These are phyloP conservation scores for Aspergillus egyptiacus DNA, from an alignment of 495 filamentous ascomycete genomes.

Conservation along the genomic window DNA sequence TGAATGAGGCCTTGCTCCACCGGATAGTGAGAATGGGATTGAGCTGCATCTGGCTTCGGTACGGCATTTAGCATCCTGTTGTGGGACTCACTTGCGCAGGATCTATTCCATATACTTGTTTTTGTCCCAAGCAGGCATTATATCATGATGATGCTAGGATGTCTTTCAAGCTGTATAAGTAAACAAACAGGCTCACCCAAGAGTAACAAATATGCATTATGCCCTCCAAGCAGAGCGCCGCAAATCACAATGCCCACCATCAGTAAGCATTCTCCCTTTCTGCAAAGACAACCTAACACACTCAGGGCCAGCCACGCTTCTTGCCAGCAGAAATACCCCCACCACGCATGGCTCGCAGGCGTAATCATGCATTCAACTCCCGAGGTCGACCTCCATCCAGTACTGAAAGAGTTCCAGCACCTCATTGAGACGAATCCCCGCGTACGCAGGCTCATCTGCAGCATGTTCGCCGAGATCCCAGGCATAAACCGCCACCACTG, in stretches of 20 bases:
- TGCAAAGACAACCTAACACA: constrained; percentile 3
- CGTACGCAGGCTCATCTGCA: constrained; percentile 32
- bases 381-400: constrained; percentile 33
- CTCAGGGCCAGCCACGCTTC: constrained; percentile 25
- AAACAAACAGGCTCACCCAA: not conserved
- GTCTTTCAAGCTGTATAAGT: not conserved
- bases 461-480: constrained; percentile 67
- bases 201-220: not conserved
- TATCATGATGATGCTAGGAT: not conserved
- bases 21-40: too few species aligned
- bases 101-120: too few species aligned
- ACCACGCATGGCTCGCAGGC: constrained; percentile 32
- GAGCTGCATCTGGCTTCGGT: too few species aligned
- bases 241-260: too few species aligned
- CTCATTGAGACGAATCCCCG: constrained; percentile 42
- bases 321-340: too few species aligned
- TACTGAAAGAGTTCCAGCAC: constrained; percentile 37
- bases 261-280: not conserved
- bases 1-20: too few species aligned
- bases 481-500: constrained; percentile 46
- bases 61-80: too few species aligned
- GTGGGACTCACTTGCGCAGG: too few species aligned
- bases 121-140: too few species aligned
- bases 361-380: too few species aligned
- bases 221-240: not conserved